These are phyloP conservation scores for Sicyos edulis DNA, from an alignment of 306 rosid genomes.

Conservation along the genomic window DNA sequence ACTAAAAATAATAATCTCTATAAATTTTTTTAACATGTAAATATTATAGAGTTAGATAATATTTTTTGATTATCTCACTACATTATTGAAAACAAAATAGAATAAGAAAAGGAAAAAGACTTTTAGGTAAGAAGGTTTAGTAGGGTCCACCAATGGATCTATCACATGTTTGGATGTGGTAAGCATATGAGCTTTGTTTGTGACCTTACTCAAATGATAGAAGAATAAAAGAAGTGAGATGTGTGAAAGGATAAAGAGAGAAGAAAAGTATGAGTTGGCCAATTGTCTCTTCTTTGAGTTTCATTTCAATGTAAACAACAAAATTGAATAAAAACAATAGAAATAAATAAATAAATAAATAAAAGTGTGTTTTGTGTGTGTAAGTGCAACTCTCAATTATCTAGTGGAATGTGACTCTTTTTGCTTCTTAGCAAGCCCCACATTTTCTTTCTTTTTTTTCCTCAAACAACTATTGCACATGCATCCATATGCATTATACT, in stretches of 20 bases:
- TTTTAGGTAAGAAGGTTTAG: not conserved
- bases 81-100: too few species aligned
- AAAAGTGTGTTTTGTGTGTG: not conserved
- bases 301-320: constrained; percentile 2
- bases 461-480: constrained; percentile 5
- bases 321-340: constrained; percentile 6
- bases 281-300: not conserved
- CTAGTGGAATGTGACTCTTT: not conserved
- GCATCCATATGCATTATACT: constrained; percentile 14
- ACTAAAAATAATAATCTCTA: too few species aligned
- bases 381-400: constrained; percentile 11
- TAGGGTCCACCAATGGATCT: not conserved
- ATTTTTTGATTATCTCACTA: too few species aligned
- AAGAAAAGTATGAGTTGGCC: not conserved
- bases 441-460: too few species aligned
- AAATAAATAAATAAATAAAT: not conserved
- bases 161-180: constrained; percentile 15
- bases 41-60: too few species aligned
- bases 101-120: too few species aligned
- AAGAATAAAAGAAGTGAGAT: not conserved
- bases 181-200: constrained; percentile 17
- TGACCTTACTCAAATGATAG: not conserved
- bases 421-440: constrained; percentile 16
- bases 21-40: too few species aligned
- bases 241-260: not conserved